Evolutionary conservation across 805 yeast species (phyloP).

Genomic region (Candida andamanensis): DNA sequence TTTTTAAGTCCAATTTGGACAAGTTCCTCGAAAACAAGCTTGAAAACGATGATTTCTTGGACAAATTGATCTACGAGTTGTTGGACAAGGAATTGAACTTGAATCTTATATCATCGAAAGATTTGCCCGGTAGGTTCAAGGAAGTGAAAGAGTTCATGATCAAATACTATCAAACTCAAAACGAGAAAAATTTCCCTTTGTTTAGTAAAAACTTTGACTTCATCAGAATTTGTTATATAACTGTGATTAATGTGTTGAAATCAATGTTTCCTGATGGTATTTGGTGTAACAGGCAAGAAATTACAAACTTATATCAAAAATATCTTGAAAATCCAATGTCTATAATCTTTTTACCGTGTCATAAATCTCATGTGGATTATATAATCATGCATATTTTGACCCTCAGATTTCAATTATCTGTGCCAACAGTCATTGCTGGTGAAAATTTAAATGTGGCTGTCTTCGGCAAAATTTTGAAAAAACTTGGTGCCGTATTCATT

Average conservation of each 20-base stretch:
- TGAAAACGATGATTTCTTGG: slow-evolving; percentile 28
- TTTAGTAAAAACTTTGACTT: slow-evolving; percentile 20
- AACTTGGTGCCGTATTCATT: slow-evolving; percentile 54
- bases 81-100: slow-evolving; percentile 34
- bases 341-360: slow-evolving; percentile 52
- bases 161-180: slow-evolving; percentile 29
- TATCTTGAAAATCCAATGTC: slow-evolving; percentile 39
- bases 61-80: slow-evolving; percentile 30
- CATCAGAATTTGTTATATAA: slow-evolving; percentile 32
- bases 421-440: slow-evolving; percentile 61
- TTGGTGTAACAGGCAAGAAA: slow-evolving; percentile 31
- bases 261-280: slow-evolving; percentile 41
- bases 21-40: slow-evolving; percentile 28
- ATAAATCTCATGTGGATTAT: slow-evolving; percentile 59
- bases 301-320: slow-evolving; percentile 22
- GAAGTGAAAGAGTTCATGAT: slow-evolving; percentile 37
- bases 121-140: slow-evolving; percentile 26
- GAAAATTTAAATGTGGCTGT: slow-evolving; percentile 58
- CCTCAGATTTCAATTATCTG: slow-evolving; percentile 47
- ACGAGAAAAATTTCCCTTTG: slow-evolving; percentile 32
- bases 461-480: slow-evolving; percentile 46
- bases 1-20: slow-evolving; percentile 23
- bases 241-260: slow-evolving; percentile 27
- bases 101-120: slow-evolving; percentile 30
- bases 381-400: slow-evolving; percentile 51